phyloP scores from a whole-genome alignment of 768 basidiomycete species.

The Leccinellum luteum region DNA sequence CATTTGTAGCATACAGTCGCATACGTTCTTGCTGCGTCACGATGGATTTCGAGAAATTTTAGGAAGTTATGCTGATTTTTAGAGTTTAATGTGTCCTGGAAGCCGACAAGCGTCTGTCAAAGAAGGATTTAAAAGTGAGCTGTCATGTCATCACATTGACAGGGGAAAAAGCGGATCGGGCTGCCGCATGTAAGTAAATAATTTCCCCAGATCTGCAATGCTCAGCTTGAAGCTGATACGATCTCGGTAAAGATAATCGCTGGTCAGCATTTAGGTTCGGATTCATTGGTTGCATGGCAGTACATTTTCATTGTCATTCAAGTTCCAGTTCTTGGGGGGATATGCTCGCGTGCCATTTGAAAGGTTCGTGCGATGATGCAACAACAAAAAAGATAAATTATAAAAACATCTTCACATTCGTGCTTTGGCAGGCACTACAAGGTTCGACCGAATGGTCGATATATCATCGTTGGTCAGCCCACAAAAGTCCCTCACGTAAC shows the following conservation, averaged over 20 bases:
- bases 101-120: neutral
- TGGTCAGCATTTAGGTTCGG: too few species aligned
- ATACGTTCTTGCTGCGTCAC: neutral
- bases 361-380: neutral
- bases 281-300: neutral
- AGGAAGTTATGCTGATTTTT: neutral
- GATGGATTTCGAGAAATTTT: neutral
- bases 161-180: neutral
- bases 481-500: constrained; percentile 55
- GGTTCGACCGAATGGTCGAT: constrained; percentile 52
- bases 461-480: constrained; percentile 65
- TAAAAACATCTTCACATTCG: constrained; percentile 22
- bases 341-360: neutral
- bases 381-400: neutral
- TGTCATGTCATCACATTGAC: neutral
- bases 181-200: too few species aligned
- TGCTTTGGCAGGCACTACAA: constrained; percentile 40
- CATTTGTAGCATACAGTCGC: neutral
- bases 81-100: neutral
- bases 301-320: neutral
- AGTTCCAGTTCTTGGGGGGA: neutral
- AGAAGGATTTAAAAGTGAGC: neutral
- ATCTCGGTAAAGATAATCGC: neutral
- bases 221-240: too few species aligned
- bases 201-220: neutral